Evolutionary conservation across 495 filamentous ascomycete genomes (phyloP).

Genomic region (Penicillium turbatum): DNA sequence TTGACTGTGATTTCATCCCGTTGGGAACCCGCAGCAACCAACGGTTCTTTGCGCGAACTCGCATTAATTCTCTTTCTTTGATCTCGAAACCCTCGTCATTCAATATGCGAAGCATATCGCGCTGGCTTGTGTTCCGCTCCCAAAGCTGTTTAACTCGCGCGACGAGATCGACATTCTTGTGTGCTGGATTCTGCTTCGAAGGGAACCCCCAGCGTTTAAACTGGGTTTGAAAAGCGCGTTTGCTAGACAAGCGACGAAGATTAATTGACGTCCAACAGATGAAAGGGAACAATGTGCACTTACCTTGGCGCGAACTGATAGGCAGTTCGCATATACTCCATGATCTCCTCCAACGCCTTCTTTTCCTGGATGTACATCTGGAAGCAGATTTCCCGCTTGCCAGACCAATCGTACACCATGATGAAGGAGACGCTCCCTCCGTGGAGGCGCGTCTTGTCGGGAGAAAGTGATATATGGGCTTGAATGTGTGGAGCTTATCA

Average conservation of each 20-base stretch:
- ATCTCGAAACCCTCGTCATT: slow-evolving; percentile 68
- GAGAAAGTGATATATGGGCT: slow-evolving; percentile 10
- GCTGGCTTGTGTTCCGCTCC: slow-evolving; percentile 64
- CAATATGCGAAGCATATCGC: slow-evolving; percentile 67
- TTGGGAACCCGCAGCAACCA: slow-evolving; percentile 60
- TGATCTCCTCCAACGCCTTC: slow-evolving; percentile 63
- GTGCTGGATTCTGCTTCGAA: slow-evolving; percentile 62
- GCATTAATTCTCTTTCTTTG: slow-evolving; percentile 62
- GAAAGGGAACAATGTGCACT: slow-evolving; percentile 5
- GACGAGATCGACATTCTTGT: slow-evolving; percentile 62
- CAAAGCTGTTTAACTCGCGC: slow-evolving; percentile 69
- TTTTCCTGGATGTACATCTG: slow-evolving; percentile 71
- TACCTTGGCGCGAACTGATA: slow-evolving; percentile 66
- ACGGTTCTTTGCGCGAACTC: slow-evolving; percentile 60
- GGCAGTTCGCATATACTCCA: slow-evolving; percentile 55
- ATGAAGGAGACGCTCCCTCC: slow-evolving; percentile 25
- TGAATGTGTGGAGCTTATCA: slow-evolving; percentile 25
- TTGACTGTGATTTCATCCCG: slow-evolving; percentile 46
- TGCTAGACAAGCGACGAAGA: slow-evolving; percentile 41
- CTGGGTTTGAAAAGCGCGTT: slow-evolving; percentile 67
- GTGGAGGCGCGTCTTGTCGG: slow-evolving; percentile 30
- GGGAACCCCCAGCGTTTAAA: slow-evolving; percentile 79
- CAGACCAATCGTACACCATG: slow-evolving; percentile 77
- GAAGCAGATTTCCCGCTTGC: slow-evolving; percentile 62
- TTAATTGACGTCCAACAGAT: not conserved